Evolutionary conservation across 2,329 filamentous ascomycete species (phyloP).

Genomic region (Massarina eburnea): DNA sequence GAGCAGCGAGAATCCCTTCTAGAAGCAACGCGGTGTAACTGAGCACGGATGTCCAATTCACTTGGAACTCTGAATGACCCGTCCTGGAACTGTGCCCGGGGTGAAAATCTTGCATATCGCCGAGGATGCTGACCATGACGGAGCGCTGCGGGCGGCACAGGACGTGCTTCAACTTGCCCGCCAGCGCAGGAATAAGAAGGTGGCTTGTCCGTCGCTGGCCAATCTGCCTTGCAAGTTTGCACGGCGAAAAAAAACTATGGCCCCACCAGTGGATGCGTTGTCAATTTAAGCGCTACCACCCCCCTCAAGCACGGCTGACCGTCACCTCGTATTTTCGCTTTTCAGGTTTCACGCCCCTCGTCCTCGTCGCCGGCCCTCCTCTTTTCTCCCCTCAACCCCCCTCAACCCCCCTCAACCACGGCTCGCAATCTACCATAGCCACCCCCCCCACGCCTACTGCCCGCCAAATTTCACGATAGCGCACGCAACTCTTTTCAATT

Average conservation of each 20-base stretch:
- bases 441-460: slow-evolving; percentile 18
- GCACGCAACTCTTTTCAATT: slow-evolving; percentile 13
- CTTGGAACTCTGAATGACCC: slow-evolving; percentile 11
- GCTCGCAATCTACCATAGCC: slow-evolving; percentile 10
- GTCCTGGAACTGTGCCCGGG: slow-evolving; percentile 12
- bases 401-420: slow-evolving; percentile 21
- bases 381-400: slow-evolving; percentile 7
- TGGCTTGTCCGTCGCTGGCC: slow-evolving; percentile 31
- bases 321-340: slow-evolving; percentile 34
- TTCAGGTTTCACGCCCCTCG: slow-evolving; percentile 11
- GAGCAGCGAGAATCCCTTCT: slow-evolving; percentile 31
- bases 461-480: slow-evolving; percentile 17
- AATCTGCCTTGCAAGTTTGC: slow-evolving; percentile 34
- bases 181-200: slow-evolving; percentile 37
- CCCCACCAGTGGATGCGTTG: slow-evolving; percentile 42
- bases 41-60: slow-evolving; percentile 15
- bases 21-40: slow-evolving; percentile 25
- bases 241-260: slow-evolving; percentile 31
- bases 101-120: no score
- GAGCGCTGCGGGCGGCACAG: slow-evolving; percentile 19
- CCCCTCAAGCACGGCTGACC: slow-evolving; percentile 29
- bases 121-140: slow-evolving; percentile 24
- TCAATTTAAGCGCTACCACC: slow-evolving; percentile 31
- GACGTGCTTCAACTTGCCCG: slow-evolving; percentile 15
- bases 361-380: no score